Evolutionary conservation across 495 filamentous ascomycete species (phyloP), one percentile per base, ranked within the genome.

Genomic region (Tuber melanosporum): DNA sequence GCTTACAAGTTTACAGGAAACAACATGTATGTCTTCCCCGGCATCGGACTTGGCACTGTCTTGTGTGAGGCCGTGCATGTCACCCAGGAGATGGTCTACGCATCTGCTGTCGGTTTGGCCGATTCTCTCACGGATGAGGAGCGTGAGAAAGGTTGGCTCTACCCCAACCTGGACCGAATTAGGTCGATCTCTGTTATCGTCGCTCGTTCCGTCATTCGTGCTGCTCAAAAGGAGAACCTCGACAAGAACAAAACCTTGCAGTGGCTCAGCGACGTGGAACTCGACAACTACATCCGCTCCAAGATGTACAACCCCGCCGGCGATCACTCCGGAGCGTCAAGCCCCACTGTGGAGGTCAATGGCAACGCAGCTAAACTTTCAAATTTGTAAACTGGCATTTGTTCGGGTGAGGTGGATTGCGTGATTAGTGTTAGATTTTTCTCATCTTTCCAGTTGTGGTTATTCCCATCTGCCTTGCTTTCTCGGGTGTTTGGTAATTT

Each of bases 1-100:
- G 22, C 32, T 66, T 66, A 66, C 26, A 17, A 2, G 12, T 36
- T 36, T 66, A 66, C 49, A 85, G 84, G 88, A 71, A 92, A 92
- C 86, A 92, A 93, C 87, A 92, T 92, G 87, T 99, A 98, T 81
- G 94, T 99, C 71, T 99, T 99, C 90, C 95, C 95, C 4, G 95
- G 95, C 82, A 94, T 99, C 77, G 95, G 95, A 49, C 90, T 98
- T 46, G 95, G 94, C 75, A 93, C 95, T 77, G 97, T 99, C 82
- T 91, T 99, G 57, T 91, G 90, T 87, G 95, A 97, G 87, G 88
- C 93, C 69, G 91, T 91, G 83, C 90, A 90, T 80, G 89, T 99
- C 78, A 98, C 95, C 47, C 94, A 99, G 84, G 91, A 91, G 84
- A 99, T 98, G 95, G 91, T 94, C 73, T 99, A 98, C 86, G 93